Evolutionary conservation across 129 eudicot genomes (phyloP), one percentile per base, ranked within the genome.

Genomic region (Calendula officinalis): DNA sequence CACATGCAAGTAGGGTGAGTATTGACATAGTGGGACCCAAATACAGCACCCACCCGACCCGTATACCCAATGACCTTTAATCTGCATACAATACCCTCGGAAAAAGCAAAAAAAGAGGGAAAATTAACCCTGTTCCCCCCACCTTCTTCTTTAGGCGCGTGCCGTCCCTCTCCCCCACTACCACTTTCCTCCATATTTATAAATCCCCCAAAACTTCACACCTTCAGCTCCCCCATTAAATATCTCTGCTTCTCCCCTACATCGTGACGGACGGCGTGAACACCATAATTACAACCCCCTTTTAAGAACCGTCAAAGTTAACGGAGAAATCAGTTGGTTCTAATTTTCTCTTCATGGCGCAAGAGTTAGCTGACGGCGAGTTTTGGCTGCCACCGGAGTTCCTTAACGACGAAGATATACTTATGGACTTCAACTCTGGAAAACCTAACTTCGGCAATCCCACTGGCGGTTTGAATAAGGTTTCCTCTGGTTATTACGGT

Each of bases 371-470:
- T 40, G 89, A 78, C 60, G 86, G 87, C 0, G 94, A 91, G 94
- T 91, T 84, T 54, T 91, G 98, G 98, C 73, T 91, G 0, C 98
- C 95, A 0, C 80, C 86, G 6, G 82, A 91, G 84, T 87, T 91
- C 36, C 84, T 91, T 2, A 80, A 77, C 17, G 98, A 91, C 59
- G 95, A 84, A 48, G 95, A 90, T 40, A 59, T 83, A 2, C 62
- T 84, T 37, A 73, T 69, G 76, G 85, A 75, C 50, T 77, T 80
- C 64, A 41, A 35, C 10, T 33, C 47, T 6, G 9, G 32, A 9
- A 46, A 54, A 49, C 55, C 59, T 40, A 56, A 3, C 71, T 2
- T 52, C 50, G 69, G 49, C 0, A 27, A 36, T 11, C 65, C 30
- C 38, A 2, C 38, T 11, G 59, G 32, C 8, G 50, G 11, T 55